These are phyloP conservation scores for Hymenoscyphus infarciens DNA, from an alignment of 2,329 filamentous ascomycete genomes.

Conservation along the genomic window DNA sequence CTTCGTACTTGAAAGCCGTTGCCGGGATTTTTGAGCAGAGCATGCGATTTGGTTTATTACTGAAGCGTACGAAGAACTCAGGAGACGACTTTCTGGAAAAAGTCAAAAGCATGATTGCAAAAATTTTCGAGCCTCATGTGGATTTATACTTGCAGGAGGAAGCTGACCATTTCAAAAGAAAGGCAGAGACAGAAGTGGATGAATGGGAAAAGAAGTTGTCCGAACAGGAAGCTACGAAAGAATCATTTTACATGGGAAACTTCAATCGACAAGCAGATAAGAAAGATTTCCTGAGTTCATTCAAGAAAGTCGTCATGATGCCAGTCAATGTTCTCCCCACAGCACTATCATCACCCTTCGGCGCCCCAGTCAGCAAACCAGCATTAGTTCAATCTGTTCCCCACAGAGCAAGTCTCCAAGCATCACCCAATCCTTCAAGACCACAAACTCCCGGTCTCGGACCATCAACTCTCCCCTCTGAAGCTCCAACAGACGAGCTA, in stretches of 20 bases:
- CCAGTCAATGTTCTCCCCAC: conserved; percentile 85
- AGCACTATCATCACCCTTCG: conserved; percentile 48
- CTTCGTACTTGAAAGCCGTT: conserved; percentile 79
- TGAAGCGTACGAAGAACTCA: conserved; percentile 64
- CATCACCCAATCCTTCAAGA: conserved; percentile 39
- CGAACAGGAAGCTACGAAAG: conserved; percentile 84
- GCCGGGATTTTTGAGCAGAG: conserved; percentile 86
- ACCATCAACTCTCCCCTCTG: conserved; percentile 45
- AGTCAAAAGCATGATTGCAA: conserved; percentile 63
- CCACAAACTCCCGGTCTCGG: conserved; percentile 48
- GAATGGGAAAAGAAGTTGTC: conserved; percentile 89
- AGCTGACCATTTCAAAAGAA: conserved; percentile 75
- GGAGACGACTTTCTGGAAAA: conserved; percentile 59
- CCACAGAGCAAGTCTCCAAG: conserved; percentile 31
- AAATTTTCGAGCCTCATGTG: conserved; percentile 87
- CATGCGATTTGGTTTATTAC: conserved; percentile 68
- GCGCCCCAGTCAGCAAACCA: conserved; percentile 37
- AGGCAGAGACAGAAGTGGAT: conserved; percentile 72
- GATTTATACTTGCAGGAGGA: conserved; percentile 92
- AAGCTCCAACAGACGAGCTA: conserved; percentile 84
- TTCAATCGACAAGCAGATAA: conserved; percentile 94
- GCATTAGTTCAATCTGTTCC: conserved; percentile 25
- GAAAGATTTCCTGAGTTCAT: conserved; percentile 91
- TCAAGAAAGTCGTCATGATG: conserved; percentile 99
- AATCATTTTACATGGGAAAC: conserved; percentile 95